phyloP scores from a whole-genome alignment of 1,284 basidiomycete species.

The Cutaneotrichosporon sp. region DNA sequence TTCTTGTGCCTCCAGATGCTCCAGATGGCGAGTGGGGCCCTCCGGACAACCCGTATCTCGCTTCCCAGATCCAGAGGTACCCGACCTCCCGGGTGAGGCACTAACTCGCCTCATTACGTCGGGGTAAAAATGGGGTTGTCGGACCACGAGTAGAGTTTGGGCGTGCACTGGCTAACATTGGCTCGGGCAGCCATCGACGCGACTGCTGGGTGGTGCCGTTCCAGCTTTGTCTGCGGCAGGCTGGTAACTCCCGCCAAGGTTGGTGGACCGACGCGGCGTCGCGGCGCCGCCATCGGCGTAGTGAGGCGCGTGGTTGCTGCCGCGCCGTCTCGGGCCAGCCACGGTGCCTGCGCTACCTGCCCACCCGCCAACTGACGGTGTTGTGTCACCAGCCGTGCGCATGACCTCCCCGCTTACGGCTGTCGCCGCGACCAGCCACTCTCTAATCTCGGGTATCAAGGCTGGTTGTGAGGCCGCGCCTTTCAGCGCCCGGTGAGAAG shows the following conservation, averaged over 20 bases:
- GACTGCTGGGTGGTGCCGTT: too few species aligned
- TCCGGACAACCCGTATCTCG: background rate
- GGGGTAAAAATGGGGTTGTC: background rate
- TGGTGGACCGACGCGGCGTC: background rate
- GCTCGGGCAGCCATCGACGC: background rate
- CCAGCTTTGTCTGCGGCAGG: background rate
- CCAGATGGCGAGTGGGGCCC: background rate
- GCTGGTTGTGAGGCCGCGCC: background rate
- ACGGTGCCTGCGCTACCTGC: background rate
- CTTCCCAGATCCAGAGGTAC: background rate
- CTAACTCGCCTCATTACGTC: background rate
- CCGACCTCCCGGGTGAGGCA: background rate
- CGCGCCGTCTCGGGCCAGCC: background rate
- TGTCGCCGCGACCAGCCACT: background rate
- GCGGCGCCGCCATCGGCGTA: background rate
- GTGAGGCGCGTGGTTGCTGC: background rate
- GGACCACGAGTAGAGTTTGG: background rate
- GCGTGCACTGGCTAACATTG: background rate
- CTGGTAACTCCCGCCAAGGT: background rate
- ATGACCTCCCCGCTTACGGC: background rate
- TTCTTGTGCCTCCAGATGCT: background rate
- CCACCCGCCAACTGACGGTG: too few species aligned
- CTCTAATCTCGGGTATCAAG: background rate
- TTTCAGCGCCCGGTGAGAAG: background rate
- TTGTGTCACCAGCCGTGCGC: background rate